Evolutionary conservation across 164 flowering plant genomes (phyloP).

Genomic region (Vitis vinifera): DNA sequence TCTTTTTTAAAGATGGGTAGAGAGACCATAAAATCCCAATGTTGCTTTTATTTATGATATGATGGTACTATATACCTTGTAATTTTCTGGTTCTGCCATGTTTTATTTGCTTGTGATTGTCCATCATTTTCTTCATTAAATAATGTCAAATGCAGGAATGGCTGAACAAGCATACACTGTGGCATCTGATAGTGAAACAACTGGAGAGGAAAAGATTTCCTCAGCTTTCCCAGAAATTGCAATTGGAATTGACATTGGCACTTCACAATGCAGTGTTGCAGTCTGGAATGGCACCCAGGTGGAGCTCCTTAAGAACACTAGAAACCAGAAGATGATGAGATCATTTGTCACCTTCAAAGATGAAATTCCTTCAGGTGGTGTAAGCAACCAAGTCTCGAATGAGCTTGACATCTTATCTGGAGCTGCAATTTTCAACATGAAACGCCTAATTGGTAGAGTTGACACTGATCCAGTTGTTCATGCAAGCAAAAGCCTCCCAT

Average conservation of each 20-base stretch:
- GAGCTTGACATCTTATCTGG: constrained; percentile 81
- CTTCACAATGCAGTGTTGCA: constrained; percentile 84
- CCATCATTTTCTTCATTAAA: neutral
- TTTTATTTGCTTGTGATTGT: neutral
- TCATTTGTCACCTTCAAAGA: constrained; percentile 76
- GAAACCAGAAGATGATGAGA: constrained; percentile 66
- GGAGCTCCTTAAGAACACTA: constrained; percentile 66
- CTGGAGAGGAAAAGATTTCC: constrained; percentile 59
- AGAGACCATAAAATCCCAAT: too few species aligned
- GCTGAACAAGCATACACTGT: constrained; percentile 83
- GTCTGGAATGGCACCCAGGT: constrained; percentile 84
- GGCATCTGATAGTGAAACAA: constrained; percentile 80
- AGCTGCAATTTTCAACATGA: constrained; percentile 83
- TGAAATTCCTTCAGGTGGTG: constrained; percentile 71
- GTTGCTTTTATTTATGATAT: too few species aligned
- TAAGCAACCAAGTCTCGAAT: constrained; percentile 46
- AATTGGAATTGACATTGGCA: constrained; percentile 87
- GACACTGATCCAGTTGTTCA: constrained; percentile 94
- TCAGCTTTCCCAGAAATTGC: constrained; percentile 62
- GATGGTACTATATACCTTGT: too few species aligned
- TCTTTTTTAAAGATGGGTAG: too few species aligned
- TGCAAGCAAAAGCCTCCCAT: constrained; percentile 74
- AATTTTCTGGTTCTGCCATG: neutral
- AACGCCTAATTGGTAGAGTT: constrained; percentile 78
- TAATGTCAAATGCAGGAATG: constrained; percentile 45